Conservation (phyloP, 1,139 yeast species). For the Suhomyces taliae region DNA sequence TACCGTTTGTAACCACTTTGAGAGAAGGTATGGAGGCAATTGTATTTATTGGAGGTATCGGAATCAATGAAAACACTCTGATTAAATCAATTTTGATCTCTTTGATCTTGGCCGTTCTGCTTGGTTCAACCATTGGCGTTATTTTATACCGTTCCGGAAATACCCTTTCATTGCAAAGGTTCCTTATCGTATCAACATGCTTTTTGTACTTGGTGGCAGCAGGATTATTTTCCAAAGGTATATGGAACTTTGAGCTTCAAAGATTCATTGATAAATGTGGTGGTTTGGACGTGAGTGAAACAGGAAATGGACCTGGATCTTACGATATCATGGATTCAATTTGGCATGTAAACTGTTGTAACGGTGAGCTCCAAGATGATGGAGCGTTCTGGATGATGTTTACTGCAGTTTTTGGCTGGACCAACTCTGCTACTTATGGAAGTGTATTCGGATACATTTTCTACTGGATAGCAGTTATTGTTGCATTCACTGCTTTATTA, state of each 20-base stretch:
- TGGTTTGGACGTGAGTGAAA: slow-evolving; percentile 48
- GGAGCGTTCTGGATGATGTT: slow-evolving; percentile 45
- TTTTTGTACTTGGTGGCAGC: slow-evolving; percentile 47
- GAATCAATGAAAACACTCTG: slow-evolving; percentile 43
- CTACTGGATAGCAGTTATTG: slow-evolving; percentile 72
- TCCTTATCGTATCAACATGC: slow-evolving; percentile 40
- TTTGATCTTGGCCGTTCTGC: slow-evolving; percentile 27
- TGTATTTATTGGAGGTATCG: slow-evolving; percentile 49
- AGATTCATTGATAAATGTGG: slow-evolving; percentile 41
- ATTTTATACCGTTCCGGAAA: slow-evolving; percentile 44
- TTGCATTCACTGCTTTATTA: slow-evolving; percentile 21
- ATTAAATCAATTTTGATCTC: slow-evolving; percentile 35
- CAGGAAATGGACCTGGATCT: slow-evolving; percentile 51
- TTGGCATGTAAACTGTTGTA: slow-evolving; percentile 52
- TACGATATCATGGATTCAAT: slow-evolving; percentile 41
- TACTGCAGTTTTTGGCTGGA: slow-evolving; percentile 82
- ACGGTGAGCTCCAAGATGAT: slow-evolving; percentile 41
- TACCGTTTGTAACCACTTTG: slow-evolving; percentile 47
- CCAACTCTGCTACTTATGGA: slow-evolving; percentile 91
- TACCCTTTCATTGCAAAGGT: slow-evolving; percentile 42
- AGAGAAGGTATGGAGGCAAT: slow-evolving; percentile 53
- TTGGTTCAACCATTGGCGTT: slow-evolving; percentile 38
- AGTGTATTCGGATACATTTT: slow-evolving; percentile 74
- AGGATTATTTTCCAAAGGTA: slow-evolving; percentile 47
- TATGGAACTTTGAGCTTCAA: slow-evolving; percentile 48